Evolutionary conservation across 2,329 filamentous ascomycete species (phyloP), one percentile per base, ranked within the genome.

Genomic region (Neonectria hederae): DNA sequence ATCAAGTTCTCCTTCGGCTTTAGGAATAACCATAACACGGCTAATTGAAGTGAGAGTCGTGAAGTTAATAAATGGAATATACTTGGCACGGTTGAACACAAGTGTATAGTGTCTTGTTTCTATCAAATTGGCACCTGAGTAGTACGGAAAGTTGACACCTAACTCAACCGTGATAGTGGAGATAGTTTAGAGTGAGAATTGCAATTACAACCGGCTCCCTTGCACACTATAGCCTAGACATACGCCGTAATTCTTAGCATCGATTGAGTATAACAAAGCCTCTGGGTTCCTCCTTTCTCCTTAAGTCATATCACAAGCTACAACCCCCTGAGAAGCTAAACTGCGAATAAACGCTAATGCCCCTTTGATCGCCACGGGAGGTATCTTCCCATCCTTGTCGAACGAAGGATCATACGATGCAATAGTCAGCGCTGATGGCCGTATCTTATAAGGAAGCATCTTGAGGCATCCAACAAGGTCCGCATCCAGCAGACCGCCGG

Each of bases 401-500:
- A 65, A 71, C 2, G 53, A 62, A 14, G 72, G 72, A 32, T 73
- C 72, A 55, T 65, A 73, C 0, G 72, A 74, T 2, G 72, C 71
- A 45, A 71, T 28, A 1, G 69, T 70, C 26, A 72, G 35, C 1
- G 65, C 65, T 22, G 67, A 46, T 5, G 72, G 72, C 6, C 51
- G 61, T 11, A 69, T 65, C 26, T 65, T 59, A 2, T 8, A 30
- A 2, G 69, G 51, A n/a, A 73, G 57, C 49, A 58, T 58, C 7
- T 28, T 45, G 19, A 75, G 19, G 17, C 74, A 76, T 9, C 52
- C 59, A 11, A 52, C 26, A 1, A 76, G 42, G 56, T 76, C 74
- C 4, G 66, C 59, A 22, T 73, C 74, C n/a, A 72, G 49, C 32
- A 81, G 35, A 0, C 77, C 78, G 1, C 77, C 78, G 1, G 74